Conservation (phyloP, 2,329 filamentous ascomycete species). For the Clarireedia homoeocarpa region DNA sequence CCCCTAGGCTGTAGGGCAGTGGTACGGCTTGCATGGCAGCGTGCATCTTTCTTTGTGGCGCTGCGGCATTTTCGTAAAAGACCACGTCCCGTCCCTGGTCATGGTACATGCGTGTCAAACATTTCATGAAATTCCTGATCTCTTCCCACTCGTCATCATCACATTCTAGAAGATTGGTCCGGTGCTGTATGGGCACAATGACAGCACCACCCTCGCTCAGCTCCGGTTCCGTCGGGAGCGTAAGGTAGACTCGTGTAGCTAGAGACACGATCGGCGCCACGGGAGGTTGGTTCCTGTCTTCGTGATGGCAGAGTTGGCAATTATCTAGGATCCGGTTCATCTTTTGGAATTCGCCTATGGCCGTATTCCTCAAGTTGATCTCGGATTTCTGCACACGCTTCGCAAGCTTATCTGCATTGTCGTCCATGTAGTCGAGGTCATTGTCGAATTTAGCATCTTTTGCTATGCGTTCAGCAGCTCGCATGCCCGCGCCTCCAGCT, state of each 20-base stretch:
- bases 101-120: conserved; percentile 86
- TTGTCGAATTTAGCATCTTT: conserved; percentile 88
- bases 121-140: conserved; percentile 98
- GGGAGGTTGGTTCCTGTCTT: conserved; percentile 69
- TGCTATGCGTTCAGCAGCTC: conserved; percentile 85
- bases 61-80: conserved; percentile 95
- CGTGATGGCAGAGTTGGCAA: conserved; percentile 88
- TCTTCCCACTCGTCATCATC: conserved; percentile 99
- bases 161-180: conserved; percentile 87
- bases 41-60: conserved; percentile 69
- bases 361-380: conserved; percentile 76
- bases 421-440: conserved; percentile 94
- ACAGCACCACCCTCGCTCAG: conserved; percentile 75
- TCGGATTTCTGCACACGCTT: conserved; percentile 82
- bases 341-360: conserved; percentile 83
- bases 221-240: conserved; percentile 83
- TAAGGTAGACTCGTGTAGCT: conserved; percentile 79
- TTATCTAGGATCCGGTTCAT: conserved; percentile 78
- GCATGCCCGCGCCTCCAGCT: conserved; percentile 68
- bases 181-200: conserved; percentile 83
- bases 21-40: conserved; percentile 82
- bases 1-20: conserved; percentile 83
- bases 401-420: conserved; percentile 86
- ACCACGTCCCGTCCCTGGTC: conserved; percentile 85
- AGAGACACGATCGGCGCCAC: conserved; percentile 80